Evolutionary conservation across 305 asterid genomes (phyloP).

Genomic region (Petunia hybrid): DNA sequence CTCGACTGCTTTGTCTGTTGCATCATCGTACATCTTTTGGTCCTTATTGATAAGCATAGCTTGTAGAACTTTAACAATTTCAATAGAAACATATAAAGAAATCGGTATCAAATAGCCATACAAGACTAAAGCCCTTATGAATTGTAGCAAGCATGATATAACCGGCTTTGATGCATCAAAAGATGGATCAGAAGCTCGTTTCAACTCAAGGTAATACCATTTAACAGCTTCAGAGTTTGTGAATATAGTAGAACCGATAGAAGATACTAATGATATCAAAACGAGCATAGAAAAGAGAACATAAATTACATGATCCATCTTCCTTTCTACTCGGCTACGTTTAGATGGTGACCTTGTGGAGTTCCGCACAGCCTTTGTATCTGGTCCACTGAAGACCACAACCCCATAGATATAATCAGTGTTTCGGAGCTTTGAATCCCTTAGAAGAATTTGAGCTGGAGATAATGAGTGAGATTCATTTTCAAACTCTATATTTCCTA

Average conservation of each 20-base stretch:
- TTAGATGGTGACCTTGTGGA: slow-evolving; percentile 75
- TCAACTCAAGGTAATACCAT: slow-evolving; percentile 48
- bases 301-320: slow-evolving; percentile 72
- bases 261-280: slow-evolving; percentile 55
- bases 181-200: slow-evolving; percentile 34
- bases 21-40: slow-evolving; percentile 61
- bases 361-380: slow-evolving; percentile 72
- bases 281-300: slow-evolving; percentile 60
- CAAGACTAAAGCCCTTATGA: slow-evolving; percentile 60
- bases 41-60: slow-evolving; percentile 74
- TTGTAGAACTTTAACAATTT: slow-evolving; percentile 74
- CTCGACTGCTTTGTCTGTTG: slow-evolving; percentile 61
- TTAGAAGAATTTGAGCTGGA: slow-evolving; percentile 59
- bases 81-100: slow-evolving; percentile 78
- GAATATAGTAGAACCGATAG: slow-evolving; percentile 54
- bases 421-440: slow-evolving; percentile 85
- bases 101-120: slow-evolving; percentile 81
- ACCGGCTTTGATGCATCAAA: slow-evolving; percentile 48
- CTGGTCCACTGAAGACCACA: slow-evolving; percentile 74
- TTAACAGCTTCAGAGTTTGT: slow-evolving; percentile 40
- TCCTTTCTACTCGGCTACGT: slow-evolving; percentile 72
- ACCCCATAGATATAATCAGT: slow-evolving; percentile 69
- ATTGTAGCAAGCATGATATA: slow-evolving; percentile 56
- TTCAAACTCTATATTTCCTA: slow-evolving; percentile 56
- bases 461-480: slow-evolving; percentile 48